Percentiles rank a stretch among this genome's conserved stretches.
phyloP scores from a whole-genome alignment of 2,329 filamentous ascomycete species.

The Thermoascus crustaceus region DNA sequence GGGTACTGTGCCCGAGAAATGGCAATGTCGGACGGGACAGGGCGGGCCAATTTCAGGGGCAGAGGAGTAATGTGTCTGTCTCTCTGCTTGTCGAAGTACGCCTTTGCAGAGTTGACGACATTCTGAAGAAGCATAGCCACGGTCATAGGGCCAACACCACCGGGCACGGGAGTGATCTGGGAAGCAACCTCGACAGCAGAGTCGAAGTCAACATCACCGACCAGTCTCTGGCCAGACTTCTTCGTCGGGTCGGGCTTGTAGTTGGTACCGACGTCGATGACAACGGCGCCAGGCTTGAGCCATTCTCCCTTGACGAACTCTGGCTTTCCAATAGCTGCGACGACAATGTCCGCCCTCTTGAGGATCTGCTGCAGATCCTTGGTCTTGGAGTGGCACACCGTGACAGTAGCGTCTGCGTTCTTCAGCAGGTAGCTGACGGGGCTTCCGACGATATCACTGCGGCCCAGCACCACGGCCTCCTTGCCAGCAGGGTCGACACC shows the following conservation, averaged over 20 bases:
- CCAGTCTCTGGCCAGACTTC: conserved; percentile 85
- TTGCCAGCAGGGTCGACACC: conserved; percentile 81
- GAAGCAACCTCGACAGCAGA: conserved; percentile 78
- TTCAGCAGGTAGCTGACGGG: conserved; percentile 93
- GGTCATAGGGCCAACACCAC: conserved; percentile 97
- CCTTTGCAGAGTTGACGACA: conserved; percentile 75
- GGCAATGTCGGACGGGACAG: conserved; percentile 92
- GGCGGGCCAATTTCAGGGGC: conserved; percentile 67
- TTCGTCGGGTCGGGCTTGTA: conserved; percentile 81
- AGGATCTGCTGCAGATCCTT: conserved; percentile 63
- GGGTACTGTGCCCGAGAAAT: conserved; percentile 82
- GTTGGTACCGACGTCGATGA: conserved; percentile 97
- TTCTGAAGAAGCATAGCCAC: conserved; percentile 97
- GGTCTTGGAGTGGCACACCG: conserved; percentile 89
- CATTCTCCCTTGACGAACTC: conserved; percentile 89
- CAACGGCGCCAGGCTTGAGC: conserved; percentile 88
- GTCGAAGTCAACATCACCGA: conserved; percentile 91
- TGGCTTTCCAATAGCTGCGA: conserved; percentile 83
- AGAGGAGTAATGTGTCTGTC: conserved; percentile 70
- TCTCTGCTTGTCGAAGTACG: conserved; percentile 76
- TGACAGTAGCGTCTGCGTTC: conserved; percentile 94
- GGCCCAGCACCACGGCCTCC: conserved; percentile 85
- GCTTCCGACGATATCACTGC: conserved; percentile 95
- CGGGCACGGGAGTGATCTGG: conserved; percentile 89
- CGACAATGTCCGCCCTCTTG: conserved; percentile 77